These are phyloP conservation scores for Colletotrichum endophyticum DNA, from an alignment of 2,329 filamentous ascomycete genomes.

Conservation along the genomic window DNA sequence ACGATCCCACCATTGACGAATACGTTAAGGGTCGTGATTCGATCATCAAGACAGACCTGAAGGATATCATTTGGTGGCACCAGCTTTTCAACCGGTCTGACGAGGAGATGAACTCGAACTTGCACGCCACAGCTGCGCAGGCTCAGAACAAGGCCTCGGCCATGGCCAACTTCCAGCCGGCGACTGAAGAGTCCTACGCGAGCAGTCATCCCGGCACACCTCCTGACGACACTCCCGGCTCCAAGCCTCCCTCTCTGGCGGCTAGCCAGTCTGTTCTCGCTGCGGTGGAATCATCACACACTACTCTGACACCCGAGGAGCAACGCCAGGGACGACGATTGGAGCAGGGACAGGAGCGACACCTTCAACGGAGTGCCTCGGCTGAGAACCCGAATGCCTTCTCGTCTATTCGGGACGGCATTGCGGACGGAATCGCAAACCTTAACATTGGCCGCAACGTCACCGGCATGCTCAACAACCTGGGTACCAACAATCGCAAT, in stretches of 20 bases:
- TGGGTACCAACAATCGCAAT: conserved; percentile 30
- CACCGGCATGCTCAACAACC: conserved; percentile 44
- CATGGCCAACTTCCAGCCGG: conserved; percentile 25
- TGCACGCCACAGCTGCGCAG: conserved; percentile 59
- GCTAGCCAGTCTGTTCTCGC: conserved; percentile 60
- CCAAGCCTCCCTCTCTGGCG: conserved; percentile 42
- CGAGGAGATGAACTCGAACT: conserved; percentile 86
- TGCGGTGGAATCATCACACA: conserved; percentile 63
- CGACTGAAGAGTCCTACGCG: conserved; percentile 21
- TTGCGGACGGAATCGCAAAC: conserved; percentile 54
- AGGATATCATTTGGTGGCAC: conserved; percentile 92
- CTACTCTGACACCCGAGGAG: conserved; percentile 48
- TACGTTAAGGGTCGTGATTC: conserved; percentile 80
- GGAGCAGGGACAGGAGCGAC: conserved; percentile 25
- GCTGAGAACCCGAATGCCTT: conserved; percentile 51
- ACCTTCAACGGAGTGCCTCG: conserved; percentile 48
- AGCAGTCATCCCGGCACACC: conserved; percentile 30
- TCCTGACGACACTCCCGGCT: conserved; percentile 29
- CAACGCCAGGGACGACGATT: not conserved
- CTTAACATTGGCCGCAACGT: conserved; percentile 54
- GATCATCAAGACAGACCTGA: conserved; percentile 78
- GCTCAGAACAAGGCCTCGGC: conserved; percentile 41
- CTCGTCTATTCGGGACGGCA: conserved; percentile 52
- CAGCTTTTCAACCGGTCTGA: conserved; percentile 86
- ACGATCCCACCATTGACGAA: conserved; percentile 78